These are phyloP conservation scores for Aspergillus luchuensis DNA, from an alignment of 2,329 filamentous ascomycete species.

Conservation along the genomic window DNA sequence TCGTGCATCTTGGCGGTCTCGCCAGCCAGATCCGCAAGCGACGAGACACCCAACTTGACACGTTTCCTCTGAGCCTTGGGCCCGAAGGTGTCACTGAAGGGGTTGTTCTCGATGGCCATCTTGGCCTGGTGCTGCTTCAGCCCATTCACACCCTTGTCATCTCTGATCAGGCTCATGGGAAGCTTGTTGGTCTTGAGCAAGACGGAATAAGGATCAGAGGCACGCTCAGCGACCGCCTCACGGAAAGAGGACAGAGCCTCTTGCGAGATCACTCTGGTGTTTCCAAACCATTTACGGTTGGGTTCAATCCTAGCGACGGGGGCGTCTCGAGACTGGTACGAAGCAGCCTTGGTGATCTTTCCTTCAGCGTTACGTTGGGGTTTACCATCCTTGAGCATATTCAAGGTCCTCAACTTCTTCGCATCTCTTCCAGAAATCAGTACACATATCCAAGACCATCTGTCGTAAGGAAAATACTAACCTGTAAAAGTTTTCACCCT, in stretches of 20 bases:
- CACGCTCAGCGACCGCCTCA: slow-evolving; percentile 86
- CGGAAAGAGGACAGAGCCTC: slow-evolving; percentile 85
- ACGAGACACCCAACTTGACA: slow-evolving; percentile 82
- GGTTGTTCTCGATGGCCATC: slow-evolving; percentile 84
- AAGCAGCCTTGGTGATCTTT: slow-evolving; percentile 79
- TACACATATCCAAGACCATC: not conserved
- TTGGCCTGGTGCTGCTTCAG: slow-evolving; percentile 92
- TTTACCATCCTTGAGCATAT: slow-evolving; percentile 87
- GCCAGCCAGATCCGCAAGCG: slow-evolving; percentile 77
- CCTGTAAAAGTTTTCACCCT: slow-evolving; percentile 99
- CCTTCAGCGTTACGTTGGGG: slow-evolving; percentile 79
- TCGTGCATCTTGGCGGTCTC: slow-evolving; percentile 80
- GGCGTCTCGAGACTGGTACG: slow-evolving; percentile 78
- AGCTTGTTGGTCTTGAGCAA: slow-evolving; percentile 97
- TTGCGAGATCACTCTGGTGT: slow-evolving; percentile 87
- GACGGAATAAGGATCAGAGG: slow-evolving; percentile 87
- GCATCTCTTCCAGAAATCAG: slow-evolving; percentile 55
- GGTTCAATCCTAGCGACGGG: slow-evolving; percentile 89
- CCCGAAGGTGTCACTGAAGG: slow-evolving; percentile 87
- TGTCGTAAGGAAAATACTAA: slow-evolving; percentile 41
- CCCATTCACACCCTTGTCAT: slow-evolving; percentile 75
- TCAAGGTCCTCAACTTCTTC: slow-evolving; percentile 86
- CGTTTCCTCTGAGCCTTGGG: slow-evolving; percentile 91
- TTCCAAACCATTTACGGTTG: slow-evolving; percentile 97
- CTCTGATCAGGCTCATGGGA: slow-evolving; percentile 89